phyloP scores from a whole-genome alignment of 768 basidiomycete species.

The Filobasidium floriforme region DNA sequence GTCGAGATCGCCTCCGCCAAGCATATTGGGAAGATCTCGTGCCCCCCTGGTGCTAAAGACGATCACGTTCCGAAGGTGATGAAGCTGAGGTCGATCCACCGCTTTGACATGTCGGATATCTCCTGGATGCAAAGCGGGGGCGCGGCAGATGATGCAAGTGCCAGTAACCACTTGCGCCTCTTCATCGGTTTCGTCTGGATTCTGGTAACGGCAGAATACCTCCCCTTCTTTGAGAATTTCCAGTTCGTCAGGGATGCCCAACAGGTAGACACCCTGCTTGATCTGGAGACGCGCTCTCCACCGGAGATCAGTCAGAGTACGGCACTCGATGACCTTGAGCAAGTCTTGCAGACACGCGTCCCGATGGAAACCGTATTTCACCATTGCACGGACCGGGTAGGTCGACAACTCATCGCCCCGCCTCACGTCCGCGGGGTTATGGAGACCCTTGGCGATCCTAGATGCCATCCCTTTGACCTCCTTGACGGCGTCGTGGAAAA shows the following conservation, averaged over 20 bases:
- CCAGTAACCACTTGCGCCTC: conserved; percentile 27
- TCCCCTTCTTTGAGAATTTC: conserved; percentile 35
- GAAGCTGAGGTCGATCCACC: conserved; percentile 36
- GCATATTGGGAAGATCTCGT: conserved; percentile 39
- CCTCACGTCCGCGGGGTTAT: background rate
- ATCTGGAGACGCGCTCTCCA: conserved; percentile 40
- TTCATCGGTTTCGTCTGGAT: conserved; percentile 26
- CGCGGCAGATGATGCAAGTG: conserved; percentile 37
- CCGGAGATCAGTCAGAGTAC: conserved; percentile 41
- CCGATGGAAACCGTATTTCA: conserved; percentile 35
- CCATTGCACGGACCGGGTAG: conserved; percentile 28
- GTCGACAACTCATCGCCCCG: background rate
- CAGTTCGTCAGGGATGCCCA: conserved; percentile 42
- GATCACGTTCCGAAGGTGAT: conserved; percentile 43
- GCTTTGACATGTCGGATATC: conserved; percentile 40
- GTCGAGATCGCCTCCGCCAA: conserved; percentile 43
- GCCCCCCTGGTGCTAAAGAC: conserved; percentile 39
- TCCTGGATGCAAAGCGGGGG: conserved; percentile 33
- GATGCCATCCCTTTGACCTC: conserved; percentile 30
- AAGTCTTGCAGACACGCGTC: conserved; percentile 40
- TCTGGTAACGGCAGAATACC: conserved; percentile 40
- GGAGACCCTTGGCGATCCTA: conserved; percentile 21
- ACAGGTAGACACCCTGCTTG: conserved; percentile 38
- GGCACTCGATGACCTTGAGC: conserved; percentile 35
- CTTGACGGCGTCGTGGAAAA: conserved; percentile 36